Evolutionary conservation across 2,329 filamentous ascomycete genomes (phyloP), one percentile per base, ranked within the genome.

Genomic region (Parafenestella ontariensis): DNA sequence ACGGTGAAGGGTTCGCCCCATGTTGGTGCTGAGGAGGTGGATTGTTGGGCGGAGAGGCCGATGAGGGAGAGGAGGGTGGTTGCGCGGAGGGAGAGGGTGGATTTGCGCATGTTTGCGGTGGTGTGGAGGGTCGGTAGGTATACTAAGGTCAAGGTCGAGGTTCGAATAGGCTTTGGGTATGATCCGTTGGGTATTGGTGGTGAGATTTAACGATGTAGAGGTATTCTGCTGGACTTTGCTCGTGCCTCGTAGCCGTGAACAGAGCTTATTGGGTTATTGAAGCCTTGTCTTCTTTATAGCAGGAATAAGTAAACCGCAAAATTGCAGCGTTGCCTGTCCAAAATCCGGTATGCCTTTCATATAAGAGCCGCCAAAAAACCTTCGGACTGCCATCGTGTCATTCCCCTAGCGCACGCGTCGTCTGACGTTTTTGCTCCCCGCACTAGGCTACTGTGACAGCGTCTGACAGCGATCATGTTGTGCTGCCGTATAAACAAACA

Each of bases 1-100:
- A 66, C 61, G 10, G 42, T 47, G 43, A 64, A 66, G 3, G 64
- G 60, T 15, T 60, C 49, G 24, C 56, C 52, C 56, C 59, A 61
- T 9, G 58, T 54, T 15, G 42, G 42, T 26, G 56, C n/a, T n/a
- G n/a, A n/a, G n/a, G n/a, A n/a, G n/a, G n/a, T 63, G 11, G 49
- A 46, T 54, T 65, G 55, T 1, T 56, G 49, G 18, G 31, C 52
- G 1, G 51, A 49, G 26, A 59, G 29, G 4, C 56, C 53, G 6
- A 65, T 43, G 26, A 66, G 53, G 36, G 62, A 59, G 36, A 63
- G 42, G 11, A 64, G 45, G 0, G 54, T 47, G 23, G 59, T 50
- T 23, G 41, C 52, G 17, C 31, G 17, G 33, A 64, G 45, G 2
- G 46, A 15, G 33, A 64, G 45, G 2, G 46, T 18, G 1, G 55